Evolutionary conservation across 768 basidiomycete genomes (phyloP).

Genomic region (Termitomyces bulborhizus): DNA sequence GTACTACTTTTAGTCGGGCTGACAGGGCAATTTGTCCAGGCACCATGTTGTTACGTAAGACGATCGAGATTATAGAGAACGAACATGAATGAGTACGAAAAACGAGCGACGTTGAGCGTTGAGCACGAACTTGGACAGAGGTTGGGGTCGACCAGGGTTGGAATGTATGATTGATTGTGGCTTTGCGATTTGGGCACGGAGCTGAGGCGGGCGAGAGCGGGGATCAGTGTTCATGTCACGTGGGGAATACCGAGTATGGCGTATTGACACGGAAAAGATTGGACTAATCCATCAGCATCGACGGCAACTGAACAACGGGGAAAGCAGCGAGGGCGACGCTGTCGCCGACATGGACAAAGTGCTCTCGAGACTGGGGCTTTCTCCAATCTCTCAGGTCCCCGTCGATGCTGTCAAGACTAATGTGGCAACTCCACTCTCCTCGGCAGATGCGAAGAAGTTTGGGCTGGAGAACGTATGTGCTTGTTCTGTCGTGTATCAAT

Average conservation of each 20-base stretch:
- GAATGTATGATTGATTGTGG: background rate
- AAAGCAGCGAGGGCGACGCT: slow-evolving; percentile 9
- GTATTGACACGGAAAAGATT: slow-evolving; percentile 10
- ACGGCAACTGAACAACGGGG: slow-evolving; percentile 1
- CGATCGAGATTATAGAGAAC: slow-evolving; percentile 10
- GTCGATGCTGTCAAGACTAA: slow-evolving; percentile 24
- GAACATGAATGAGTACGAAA: background rate
- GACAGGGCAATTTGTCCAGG: slow-evolving; percentile 7
- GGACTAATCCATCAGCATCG: slow-evolving; percentile 4
- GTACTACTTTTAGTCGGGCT: background rate
- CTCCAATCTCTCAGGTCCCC: slow-evolving; percentile 9
- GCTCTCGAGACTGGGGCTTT: slow-evolving; percentile 8
- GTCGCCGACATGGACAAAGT: slow-evolving; percentile 10
- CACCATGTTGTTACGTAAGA: slow-evolving; percentile 8
- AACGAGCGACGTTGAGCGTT: too few species aligned
- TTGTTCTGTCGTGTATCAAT: background rate
- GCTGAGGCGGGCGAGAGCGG: background rate
- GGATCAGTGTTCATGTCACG: slow-evolving; percentile 3
- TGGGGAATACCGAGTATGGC: slow-evolving; percentile 4
- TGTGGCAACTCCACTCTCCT: slow-evolving; percentile 31
- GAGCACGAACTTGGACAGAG: background rate
- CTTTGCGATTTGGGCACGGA: background rate
- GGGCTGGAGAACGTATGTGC: slow-evolving; percentile 92
- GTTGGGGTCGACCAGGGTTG: background rate
- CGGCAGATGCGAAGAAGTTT: slow-evolving; percentile 81